phyloP scores from a whole-genome alignment of 2,329 filamentous ascomycete species.

The Ophiocordyceps robertsii region DNA sequence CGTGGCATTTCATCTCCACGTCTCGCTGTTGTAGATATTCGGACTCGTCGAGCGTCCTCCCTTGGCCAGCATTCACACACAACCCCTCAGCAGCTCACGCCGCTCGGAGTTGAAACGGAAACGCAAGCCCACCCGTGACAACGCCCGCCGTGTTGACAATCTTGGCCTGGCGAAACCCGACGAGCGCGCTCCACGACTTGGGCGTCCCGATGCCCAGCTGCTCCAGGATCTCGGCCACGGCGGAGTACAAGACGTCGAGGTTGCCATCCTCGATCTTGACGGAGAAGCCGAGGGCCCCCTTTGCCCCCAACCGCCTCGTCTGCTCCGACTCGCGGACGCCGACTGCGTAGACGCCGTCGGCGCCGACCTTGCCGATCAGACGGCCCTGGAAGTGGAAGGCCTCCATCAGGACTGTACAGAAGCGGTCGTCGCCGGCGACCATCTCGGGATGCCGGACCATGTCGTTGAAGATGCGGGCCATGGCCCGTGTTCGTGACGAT shows the following conservation, averaged over 20 bases:
- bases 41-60: too few relatives aligned
- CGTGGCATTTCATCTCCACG: too few relatives aligned
- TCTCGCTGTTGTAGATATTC: too few relatives aligned
- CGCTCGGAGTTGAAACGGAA: neutral
- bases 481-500: too few relatives aligned
- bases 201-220: conserved; percentile 23
- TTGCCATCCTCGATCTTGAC: conserved; percentile 36
- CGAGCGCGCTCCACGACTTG: conserved; percentile 5
- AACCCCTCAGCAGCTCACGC: too few relatives aligned
- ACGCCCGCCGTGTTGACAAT: conserved; percentile 24
- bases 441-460: too few relatives aligned
- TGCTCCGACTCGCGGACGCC: conserved; percentile 23
- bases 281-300: conserved; percentile 26
- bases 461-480: too few relatives aligned
- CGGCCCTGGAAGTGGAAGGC: conserved; percentile 21
- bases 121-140: conserved; percentile 15
- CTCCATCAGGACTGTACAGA: neutral
- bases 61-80: too few relatives aligned
- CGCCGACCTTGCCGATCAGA: conserved; percentile 32
- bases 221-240: conserved; percentile 27
- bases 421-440: too few relatives aligned
- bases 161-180: conserved; percentile 18
- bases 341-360: conserved; percentile 33
- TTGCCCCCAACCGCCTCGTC: conserved; percentile 20
- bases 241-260: conserved; percentile 27